Conservation (phyloP, 148 eudicot species). For the Fagopyrum homotropicum region DNA sequence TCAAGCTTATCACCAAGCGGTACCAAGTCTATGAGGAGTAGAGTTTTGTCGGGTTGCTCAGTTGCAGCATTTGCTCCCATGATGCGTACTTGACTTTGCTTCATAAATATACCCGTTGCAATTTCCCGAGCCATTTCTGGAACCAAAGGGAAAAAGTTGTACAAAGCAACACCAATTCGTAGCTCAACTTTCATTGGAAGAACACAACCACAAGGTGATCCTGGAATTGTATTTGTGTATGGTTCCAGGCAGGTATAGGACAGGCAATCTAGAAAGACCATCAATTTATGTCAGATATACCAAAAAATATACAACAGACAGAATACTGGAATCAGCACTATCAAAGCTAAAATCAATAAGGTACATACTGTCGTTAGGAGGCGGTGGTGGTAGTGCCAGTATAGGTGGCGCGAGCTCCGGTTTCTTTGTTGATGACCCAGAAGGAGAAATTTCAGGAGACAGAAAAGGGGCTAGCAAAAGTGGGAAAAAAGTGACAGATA, state of each 20-base stretch:
- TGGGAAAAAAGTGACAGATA: slow-evolving; percentile 14
- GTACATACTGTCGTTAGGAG: slow-evolving; percentile 61
- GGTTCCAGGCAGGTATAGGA: slow-evolving; percentile 66
- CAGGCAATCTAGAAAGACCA: slow-evolving; percentile 50
- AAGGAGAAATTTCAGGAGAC: slow-evolving; percentile 54
- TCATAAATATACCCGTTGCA: slow-evolving; percentile 55
- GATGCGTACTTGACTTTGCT: slow-evolving; percentile 73
- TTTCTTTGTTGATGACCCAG: slow-evolving; percentile 39
- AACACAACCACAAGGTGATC: slow-evolving; percentile 75
- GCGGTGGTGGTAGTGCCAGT: slow-evolving; percentile 72
- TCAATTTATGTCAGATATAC: slow-evolving; percentile 7
- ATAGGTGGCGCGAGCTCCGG: slow-evolving; percentile 43
- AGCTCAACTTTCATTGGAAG: slow-evolving; percentile 83
- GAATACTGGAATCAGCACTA: slow-evolving; percentile 9
- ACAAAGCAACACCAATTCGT: slow-evolving; percentile 58
- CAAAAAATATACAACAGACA: slow-evolving; percentile 5
- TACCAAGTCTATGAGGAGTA: slow-evolving; percentile 64
- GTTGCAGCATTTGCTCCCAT: slow-evolving; percentile 84
- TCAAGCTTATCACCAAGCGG: slow-evolving; percentile 70
- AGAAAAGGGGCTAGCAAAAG: slow-evolving; percentile 47
- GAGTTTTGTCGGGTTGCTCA: slow-evolving; percentile 60
- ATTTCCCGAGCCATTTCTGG: slow-evolving; percentile 67
- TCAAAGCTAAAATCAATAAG: neutral
- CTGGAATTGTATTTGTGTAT: slow-evolving; percentile 59
- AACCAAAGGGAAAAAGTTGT: slow-evolving; percentile 76